Evolutionary conservation across 345 rosid genomes (phyloP).

Genomic region (Ceriops tagal): DNA sequence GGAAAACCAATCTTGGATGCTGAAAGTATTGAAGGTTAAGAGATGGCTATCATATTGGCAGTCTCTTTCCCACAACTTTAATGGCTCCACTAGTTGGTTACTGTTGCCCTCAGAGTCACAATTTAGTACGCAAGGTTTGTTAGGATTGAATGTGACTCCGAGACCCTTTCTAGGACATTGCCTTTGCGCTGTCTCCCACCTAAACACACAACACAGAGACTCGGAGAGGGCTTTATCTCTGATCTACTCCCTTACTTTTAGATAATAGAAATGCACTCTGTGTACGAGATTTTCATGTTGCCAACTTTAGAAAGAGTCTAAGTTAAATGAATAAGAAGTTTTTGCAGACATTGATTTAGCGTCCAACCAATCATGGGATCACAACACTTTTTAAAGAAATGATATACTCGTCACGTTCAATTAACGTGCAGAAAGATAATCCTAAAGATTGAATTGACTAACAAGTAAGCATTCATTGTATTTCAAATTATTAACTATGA

Average conservation of each 20-base stretch:
- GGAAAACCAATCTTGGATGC: slow-evolving; percentile 11
- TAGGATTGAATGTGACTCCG: slow-evolving; percentile 16
- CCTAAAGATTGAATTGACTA: too few species aligned
- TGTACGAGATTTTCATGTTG: too few species aligned
- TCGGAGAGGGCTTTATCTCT: neutral
- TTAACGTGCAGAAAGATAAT: too few species aligned
- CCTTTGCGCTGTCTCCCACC: slow-evolving; percentile 6
- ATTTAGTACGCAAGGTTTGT: slow-evolving; percentile 22
- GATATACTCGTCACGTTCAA: too few species aligned
- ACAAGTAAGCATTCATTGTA: too few species aligned
- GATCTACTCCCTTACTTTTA: neutral
- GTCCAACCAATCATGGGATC: too few species aligned
- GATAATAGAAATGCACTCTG: too few species aligned
- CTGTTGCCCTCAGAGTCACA: slow-evolving; percentile 13
- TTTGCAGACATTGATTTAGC: too few species aligned
- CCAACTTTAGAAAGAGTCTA: too few species aligned
- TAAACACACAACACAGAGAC: neutral
- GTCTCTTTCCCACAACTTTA: slow-evolving; percentile 17
- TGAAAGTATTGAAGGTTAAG: slow-evolving; percentile 11
- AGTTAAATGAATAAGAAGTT: too few species aligned
- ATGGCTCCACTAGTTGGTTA: slow-evolving; percentile 12
- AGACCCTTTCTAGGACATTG: neutral
- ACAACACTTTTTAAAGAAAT: too few species aligned
- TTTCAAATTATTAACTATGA: too few species aligned
- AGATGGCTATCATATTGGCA: neutral